These are phyloP conservation scores for Rheum nobile DNA, from an alignment of 148 eudicot genomes.

Conservation along the genomic window DNA sequence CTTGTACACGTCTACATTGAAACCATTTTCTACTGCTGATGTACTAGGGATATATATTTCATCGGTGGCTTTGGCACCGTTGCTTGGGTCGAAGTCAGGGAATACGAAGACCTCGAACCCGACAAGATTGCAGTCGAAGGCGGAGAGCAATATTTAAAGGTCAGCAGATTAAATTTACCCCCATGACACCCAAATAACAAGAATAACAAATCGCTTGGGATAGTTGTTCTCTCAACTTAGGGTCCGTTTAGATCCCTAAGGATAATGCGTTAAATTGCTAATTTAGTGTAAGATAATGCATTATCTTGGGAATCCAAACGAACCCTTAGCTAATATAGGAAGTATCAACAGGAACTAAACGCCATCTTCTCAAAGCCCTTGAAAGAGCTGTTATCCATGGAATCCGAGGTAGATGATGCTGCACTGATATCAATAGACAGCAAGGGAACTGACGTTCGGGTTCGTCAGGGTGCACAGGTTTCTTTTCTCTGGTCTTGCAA, in stretches of 20 bases:
- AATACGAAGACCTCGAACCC: slow-evolving; percentile 73
- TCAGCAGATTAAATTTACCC: slow-evolving; percentile 5
- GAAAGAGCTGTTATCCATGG: slow-evolving; percentile 63
- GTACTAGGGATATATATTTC: slow-evolving; percentile 87
- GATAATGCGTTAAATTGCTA: no score
- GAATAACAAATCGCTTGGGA: background rate
- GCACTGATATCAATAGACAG: slow-evolving; percentile 94
- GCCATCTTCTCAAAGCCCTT: slow-evolving; percentile 84
- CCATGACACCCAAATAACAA: background rate
- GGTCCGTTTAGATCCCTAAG: no score
- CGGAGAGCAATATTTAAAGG: slow-evolving; percentile 91
- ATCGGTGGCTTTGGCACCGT: slow-evolving; percentile 99
- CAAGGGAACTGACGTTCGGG: slow-evolving; percentile 86
- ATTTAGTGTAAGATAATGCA: no score
- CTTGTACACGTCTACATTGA: background rate
- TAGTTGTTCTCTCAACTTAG: background rate
- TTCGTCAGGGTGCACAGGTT: slow-evolving; percentile 95
- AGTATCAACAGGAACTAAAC: slow-evolving; percentile 58
- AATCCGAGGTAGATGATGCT: slow-evolving; percentile 84
- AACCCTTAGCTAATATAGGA: background rate
- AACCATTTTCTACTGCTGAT: background rate
- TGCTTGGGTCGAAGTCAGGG: slow-evolving; percentile 94
- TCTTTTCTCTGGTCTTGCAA: background rate
- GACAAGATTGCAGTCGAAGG: slow-evolving; percentile 93
- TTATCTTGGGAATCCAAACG: no score